Evolutionary conservation across 352 stramenopile species (phyloP).

Genomic region (Globisporangium barbulae): DNA sequence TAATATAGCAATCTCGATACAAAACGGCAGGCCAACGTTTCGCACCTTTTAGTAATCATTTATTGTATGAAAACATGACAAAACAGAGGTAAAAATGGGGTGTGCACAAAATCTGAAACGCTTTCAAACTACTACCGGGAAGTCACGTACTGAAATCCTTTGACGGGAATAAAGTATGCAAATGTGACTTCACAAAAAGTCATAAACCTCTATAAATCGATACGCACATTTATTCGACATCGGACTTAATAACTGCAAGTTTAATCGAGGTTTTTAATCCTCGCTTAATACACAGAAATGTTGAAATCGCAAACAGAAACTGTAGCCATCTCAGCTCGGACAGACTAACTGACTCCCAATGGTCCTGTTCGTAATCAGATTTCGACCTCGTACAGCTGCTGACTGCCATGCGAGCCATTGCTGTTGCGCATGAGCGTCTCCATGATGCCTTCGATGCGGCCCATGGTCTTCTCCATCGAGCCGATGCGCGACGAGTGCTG

Average conservation of each 20-base stretch:
- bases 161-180: no score
- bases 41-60: no score
- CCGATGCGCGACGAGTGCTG: slow-evolving; percentile 52
- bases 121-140: no score
- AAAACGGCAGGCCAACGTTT: no score
- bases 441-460: slow-evolving; percentile 42
- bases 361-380: background rate
- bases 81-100: no score
- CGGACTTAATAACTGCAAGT: background rate
- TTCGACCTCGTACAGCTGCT: slow-evolving; percentile 8
- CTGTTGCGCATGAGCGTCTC: background rate
- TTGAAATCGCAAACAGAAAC: slow-evolving; percentile 1
- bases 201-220: background rate
- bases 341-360: background rate
- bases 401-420: background rate
- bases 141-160: no score
- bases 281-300: no score
- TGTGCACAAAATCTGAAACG: no score
- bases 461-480: slow-evolving; percentile 44
- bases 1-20: no score
- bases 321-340: background rate
- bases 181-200: no score
- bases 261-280: no score
- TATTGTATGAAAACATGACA: no score
- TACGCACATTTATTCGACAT: background rate